Percentiles rank a stretch among this genome's conserved stretches.
These are phyloP conservation scores for Chamaecrista fasciculata DNA, from an alignment of 306 rosid genomes.

Conservation along the genomic window DNA sequence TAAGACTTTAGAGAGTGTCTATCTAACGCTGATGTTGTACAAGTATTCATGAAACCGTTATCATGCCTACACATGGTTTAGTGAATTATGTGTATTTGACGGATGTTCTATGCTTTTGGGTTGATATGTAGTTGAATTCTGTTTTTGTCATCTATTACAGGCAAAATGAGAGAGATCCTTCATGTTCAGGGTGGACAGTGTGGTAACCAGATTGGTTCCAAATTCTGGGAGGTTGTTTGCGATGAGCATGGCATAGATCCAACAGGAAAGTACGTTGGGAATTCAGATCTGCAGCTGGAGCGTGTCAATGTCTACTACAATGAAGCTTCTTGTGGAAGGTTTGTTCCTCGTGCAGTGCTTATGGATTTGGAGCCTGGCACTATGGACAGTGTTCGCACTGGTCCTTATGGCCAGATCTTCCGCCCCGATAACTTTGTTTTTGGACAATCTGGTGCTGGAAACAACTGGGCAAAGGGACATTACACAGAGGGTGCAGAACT, in stretches of 20 bases:
- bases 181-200: constrained; percentile 58
- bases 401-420: neutral
- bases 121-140: constrained; percentile 16
- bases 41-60: neutral
- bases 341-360: constrained; percentile 9
- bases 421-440: neutral
- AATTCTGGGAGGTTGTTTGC: constrained; percentile 61
- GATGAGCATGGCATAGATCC: constrained; percentile 62
- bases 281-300: constrained; percentile 50
- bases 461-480: constrained; percentile 47
- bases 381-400: neutral
- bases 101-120: neutral
- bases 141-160: constrained; percentile 12
- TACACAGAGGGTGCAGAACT: constrained; percentile 12
- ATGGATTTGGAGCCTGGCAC: constrained; percentile 8
- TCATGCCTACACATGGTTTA: neutral
- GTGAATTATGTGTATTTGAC: neutral
- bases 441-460: constrained; percentile 28
- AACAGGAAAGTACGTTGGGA: constrained; percentile 42
- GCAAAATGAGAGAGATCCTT: constrained; percentile 54
- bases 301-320: constrained; percentile 56
- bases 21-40: neutral
- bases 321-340: constrained; percentile 55
- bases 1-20: neutral
- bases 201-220: constrained; percentile 58